Base-by-base conservation (phyloP, 2,329 filamentous ascomycete genomes). In the Cercospora zeae-maydis region DNA sequence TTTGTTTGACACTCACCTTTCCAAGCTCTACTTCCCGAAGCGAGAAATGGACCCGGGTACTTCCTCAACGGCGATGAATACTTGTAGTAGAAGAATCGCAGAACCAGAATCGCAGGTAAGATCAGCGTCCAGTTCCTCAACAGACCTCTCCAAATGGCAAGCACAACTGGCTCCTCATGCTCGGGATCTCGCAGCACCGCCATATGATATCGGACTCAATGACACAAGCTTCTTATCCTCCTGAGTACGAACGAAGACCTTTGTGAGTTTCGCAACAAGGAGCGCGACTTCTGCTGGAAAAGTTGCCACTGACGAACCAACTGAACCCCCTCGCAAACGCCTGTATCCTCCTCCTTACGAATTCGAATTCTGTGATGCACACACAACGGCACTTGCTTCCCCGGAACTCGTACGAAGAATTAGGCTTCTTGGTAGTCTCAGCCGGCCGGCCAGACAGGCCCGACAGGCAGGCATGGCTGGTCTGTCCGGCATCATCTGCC, bases 21-120 rank as follows among this genome's bases (percentile, higher is more conserved):
- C 71, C 71, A 73, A 19, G 64, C 64, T 31, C 72, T 69, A 52
- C 70, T 72, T 13, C 71, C 70, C 19, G 72, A 73, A 6, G 72
- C 72, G 21, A 73, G 62, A 34, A 71, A 66, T 1, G 71, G 72
- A 34, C 72, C 72, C 7, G 72, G 72, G 39, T 72, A 73, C 3
- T 66, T 64, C 37, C 69, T 60, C 42, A 74, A 56, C 4, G 72
- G 68, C 10, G 70, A 73, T n/a, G 69, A 65, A 47, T 71, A 72
- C 30, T 65, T 63, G 42, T 71, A 70, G 64, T 69, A 73, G 34
- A 74, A 62, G 51, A 73, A 74, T 24, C 72, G 70, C n/a, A 70
- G 58, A 19, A 75, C 45, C 30, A 76, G 47, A 5, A 72, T 21
- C 3, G 59, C 16, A 9, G 68, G 69, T 9, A 72, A n/a, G 3